These are phyloP conservation scores for Fusarium papillatum DNA, from an alignment of 2,329 filamentous ascomycete genomes.

Conservation along the genomic window DNA sequence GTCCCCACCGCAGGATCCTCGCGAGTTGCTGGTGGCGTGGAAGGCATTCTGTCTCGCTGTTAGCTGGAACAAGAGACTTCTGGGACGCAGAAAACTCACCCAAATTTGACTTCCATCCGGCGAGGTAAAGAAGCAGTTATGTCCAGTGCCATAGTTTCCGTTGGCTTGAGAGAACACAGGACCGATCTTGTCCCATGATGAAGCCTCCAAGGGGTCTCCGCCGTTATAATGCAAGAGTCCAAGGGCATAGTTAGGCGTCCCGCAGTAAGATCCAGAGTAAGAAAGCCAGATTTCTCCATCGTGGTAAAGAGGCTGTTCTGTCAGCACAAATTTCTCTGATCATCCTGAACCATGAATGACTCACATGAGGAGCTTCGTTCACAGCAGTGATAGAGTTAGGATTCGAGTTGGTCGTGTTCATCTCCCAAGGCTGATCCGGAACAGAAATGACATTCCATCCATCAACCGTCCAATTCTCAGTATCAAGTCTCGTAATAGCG, in stretches of 20 bases:
- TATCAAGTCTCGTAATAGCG: slow-evolving; percentile 19
- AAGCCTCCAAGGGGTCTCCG: slow-evolving; percentile 57
- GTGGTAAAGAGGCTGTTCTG: slow-evolving; percentile 57
- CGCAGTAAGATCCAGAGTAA: slow-evolving; percentile 68
- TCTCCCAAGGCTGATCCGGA: slow-evolving; percentile 23
- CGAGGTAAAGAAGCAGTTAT: slow-evolving; percentile 69
- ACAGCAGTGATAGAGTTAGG: slow-evolving; percentile 5
- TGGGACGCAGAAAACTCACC: slow-evolving; percentile 27
- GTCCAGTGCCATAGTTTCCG: slow-evolving; percentile 67
- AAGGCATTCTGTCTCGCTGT: not conserved
- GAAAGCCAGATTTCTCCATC: slow-evolving; percentile 63
- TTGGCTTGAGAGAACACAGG: slow-evolving; percentile 65
- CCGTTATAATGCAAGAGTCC: slow-evolving; percentile 66
- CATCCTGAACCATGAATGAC: not conserved
- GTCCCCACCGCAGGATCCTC: slow-evolving; percentile 9
- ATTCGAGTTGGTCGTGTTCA: slow-evolving; percentile 15
- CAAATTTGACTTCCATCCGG: slow-evolving; percentile 66
- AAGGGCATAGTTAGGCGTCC: slow-evolving; percentile 64
- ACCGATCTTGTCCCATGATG: slow-evolving; percentile 63
- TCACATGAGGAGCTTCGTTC: slow-evolving; percentile 17
- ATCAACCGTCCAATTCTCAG: slow-evolving; percentile 15
- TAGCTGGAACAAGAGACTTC: no score
- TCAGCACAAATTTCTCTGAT: not conserved
- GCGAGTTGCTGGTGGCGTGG: slow-evolving; percentile 8
- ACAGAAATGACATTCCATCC: slow-evolving; percentile 27